Conservation (phyloP, 1,284 basidiomycete genomes). For the Austroboletus novae-zelandiae region DNA sequence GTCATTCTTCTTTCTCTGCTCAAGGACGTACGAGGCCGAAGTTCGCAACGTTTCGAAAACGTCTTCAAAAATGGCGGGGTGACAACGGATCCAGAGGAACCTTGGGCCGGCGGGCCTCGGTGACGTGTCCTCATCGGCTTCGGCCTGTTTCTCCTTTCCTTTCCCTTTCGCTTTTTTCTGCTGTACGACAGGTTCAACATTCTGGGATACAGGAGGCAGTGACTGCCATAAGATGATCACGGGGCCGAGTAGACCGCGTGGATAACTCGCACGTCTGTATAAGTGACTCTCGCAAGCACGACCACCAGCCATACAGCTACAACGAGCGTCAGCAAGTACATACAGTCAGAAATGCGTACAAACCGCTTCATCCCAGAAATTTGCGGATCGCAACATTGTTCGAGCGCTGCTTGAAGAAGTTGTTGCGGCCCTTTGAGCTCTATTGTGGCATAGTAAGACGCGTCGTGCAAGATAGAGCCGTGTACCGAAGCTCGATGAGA, state of each 20-base stretch:
- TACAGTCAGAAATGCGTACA: conserved; percentile 1
- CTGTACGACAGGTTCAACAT: background rate
- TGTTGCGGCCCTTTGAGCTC: conserved; percentile 66
- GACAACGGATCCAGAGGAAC: conserved; percentile 72
- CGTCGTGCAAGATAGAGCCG: conserved; percentile 83
- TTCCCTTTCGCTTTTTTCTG: conserved; percentile 11
- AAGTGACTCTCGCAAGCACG: conserved; percentile 60
- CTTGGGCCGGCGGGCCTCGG: conserved; percentile 29
- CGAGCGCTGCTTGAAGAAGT: conserved; percentile 53
- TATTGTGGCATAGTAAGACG: conserved; percentile 77
- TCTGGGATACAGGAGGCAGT: conserved; percentile 5
- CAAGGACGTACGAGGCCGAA: conserved; percentile 50
- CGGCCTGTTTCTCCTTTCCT: conserved; percentile 22
- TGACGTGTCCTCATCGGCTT: conserved; percentile 13
- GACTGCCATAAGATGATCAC: conserved; percentile 73
- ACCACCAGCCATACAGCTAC: conserved; percentile 56
- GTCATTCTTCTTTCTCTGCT: conserved; percentile 36
- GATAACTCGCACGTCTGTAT: conserved; percentile 65
- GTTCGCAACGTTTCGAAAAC: conserved; percentile 51
- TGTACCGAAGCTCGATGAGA: conserved; percentile 85
- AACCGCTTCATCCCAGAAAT: conserved; percentile 59
- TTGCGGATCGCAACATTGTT: conserved; percentile 62
- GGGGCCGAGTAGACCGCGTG: conserved; percentile 69
- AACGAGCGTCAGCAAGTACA: background rate
- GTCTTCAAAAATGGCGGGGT: conserved; percentile 68